These are phyloP conservation scores for Collybia mongolica DNA, from an alignment of 768 basidiomycete genomes.

Conservation along the genomic window DNA sequence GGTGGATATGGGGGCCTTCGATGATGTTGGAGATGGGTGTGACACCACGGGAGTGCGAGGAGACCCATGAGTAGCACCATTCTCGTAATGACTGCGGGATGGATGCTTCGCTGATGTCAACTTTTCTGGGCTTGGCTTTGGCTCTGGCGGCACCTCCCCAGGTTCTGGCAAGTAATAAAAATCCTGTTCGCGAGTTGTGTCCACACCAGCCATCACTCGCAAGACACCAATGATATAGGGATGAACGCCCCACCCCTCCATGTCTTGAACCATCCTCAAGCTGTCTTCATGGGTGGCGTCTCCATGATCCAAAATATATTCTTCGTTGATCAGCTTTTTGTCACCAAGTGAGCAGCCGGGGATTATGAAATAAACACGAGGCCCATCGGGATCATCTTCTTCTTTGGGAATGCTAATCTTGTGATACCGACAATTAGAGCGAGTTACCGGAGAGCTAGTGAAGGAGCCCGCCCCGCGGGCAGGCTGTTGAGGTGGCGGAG, in stretches of 20 bases:
- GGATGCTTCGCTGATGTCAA: slow-evolving; percentile 12
- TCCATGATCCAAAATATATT: slow-evolving; percentile 62
- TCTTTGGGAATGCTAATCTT: slow-evolving; percentile 61
- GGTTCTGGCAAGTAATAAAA: slow-evolving; percentile 59
- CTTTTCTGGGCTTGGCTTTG: slow-evolving; percentile 13
- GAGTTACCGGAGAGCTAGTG: slow-evolving; percentile 52
- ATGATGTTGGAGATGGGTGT: slow-evolving; percentile 20
- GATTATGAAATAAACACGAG: slow-evolving; percentile 61
- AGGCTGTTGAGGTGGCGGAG: slow-evolving; percentile 14
- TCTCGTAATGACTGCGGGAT: slow-evolving; percentile 12
- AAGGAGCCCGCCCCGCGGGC: slow-evolving; percentile 17
- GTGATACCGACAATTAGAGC: slow-evolving; percentile 71
- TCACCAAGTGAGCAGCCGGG: slow-evolving; percentile 68
- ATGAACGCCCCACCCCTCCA: slow-evolving; percentile 51
- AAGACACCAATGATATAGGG: slow-evolving; percentile 54
- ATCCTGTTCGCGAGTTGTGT: slow-evolving; percentile 63
- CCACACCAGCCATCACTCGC: slow-evolving; percentile 61
- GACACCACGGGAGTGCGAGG: slow-evolving; percentile 23
- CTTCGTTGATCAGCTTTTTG: slow-evolving; percentile 53
- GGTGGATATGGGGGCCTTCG: slow-evolving; percentile 22
- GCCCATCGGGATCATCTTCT: slow-evolving; percentile 35
- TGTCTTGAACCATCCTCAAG: slow-evolving; percentile 40
- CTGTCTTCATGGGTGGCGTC: slow-evolving; percentile 52
- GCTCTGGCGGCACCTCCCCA: slow-evolving; percentile 39
- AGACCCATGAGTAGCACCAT: slow-evolving; percentile 19